Percentiles rank a stretch among this genome's conserved stretches.
Evolutionary conservation across 352 stramenopile genomes (phyloP).

Genomic region (Elongisporangium anandrum): DNA sequence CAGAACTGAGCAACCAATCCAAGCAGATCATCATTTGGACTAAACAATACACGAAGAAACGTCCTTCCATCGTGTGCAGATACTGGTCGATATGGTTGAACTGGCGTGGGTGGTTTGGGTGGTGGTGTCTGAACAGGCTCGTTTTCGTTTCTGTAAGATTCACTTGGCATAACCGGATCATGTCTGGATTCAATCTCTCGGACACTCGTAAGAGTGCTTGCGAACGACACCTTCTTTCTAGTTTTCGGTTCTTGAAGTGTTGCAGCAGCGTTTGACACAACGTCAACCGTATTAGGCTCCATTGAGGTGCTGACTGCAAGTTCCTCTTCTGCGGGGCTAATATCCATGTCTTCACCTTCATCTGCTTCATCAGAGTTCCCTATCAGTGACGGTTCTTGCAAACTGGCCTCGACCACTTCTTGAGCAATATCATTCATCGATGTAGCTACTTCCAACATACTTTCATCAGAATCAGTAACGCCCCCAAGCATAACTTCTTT

Average conservation of each 20-base stretch:
- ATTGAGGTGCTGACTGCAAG: not conserved
- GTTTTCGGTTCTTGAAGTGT: not conserved
- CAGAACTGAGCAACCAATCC: slow-evolving; percentile 27
- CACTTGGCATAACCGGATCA: not conserved
- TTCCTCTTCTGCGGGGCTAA: not conserved
- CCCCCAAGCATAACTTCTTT: slow-evolving; percentile 36
- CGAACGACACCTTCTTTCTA: not conserved
- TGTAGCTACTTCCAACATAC: not conserved
- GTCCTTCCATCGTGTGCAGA: slow-evolving; percentile 22
- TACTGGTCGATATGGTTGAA: not conserved
- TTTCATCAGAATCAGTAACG: slow-evolving; percentile 4
- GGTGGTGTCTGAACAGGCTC: not conserved
- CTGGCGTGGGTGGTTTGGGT: not conserved
- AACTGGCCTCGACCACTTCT: not conserved
- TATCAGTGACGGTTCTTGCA: not conserved
- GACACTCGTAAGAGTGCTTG: not conserved
- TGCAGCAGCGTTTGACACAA: not conserved
- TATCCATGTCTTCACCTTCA: not conserved
- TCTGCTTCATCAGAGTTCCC: not conserved
- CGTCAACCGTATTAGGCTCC: not conserved
- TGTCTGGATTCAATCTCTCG: not conserved
- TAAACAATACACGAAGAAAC: slow-evolving; percentile 52
- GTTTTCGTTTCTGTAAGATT: not conserved
- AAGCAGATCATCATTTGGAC: slow-evolving; percentile 60
- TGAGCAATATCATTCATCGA: not conserved